A percentile compares a stretch with the other conserved stretches of the same genome.
phyloP scores from a whole-genome alignment of 805 yeast genomes.

The Nakazawaea ishiwadae region DNA sequence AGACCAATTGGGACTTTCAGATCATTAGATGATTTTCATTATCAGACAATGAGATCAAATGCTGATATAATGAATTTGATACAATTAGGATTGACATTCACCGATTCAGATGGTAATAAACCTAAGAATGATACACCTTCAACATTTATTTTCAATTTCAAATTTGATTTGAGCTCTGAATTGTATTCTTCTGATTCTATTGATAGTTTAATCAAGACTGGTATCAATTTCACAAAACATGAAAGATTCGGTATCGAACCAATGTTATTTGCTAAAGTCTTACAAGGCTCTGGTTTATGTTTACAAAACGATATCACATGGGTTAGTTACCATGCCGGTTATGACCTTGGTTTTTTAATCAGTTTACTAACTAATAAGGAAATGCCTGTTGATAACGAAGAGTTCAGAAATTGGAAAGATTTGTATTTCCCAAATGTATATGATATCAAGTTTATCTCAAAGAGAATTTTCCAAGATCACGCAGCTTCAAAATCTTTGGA shows the following conservation, averaged over 20 bases:
- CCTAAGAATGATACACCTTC: constrained; percentile 59
- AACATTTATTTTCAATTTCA: constrained; percentile 97
- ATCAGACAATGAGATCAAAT: constrained; percentile 89
- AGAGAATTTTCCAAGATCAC: constrained; percentile 17
- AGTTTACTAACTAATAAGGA: constrained; percentile 68
- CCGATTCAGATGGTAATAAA: constrained; percentile 64
- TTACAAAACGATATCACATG: constrained; percentile 70
- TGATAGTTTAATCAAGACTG: constrained; percentile 73
- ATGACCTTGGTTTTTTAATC: constrained; percentile 87
- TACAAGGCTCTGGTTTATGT: constrained; percentile 82
- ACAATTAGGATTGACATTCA: constrained; percentile 77
- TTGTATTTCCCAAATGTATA: constrained; percentile 76
- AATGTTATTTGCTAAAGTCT: constrained; percentile 74
- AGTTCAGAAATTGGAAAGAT: constrained; percentile 65
- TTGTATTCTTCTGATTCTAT: constrained; percentile 88
- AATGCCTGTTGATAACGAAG: constrained; percentile 79
- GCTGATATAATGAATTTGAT: constrained; percentile 82
- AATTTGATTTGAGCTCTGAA: constrained; percentile 68
- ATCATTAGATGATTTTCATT: constrained; percentile 88
- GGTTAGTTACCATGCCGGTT: constrained; percentile 92
- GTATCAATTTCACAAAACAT: constrained; percentile 75
- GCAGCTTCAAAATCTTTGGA: constrained; percentile 39
- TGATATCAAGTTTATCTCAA: constrained; percentile 64
- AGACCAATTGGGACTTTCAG: constrained; percentile 93
- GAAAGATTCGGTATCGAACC: constrained; percentile 74